These are phyloP conservation scores for Scutellaria minor DNA, from an alignment of 257 asterid genomes.

Conservation along the genomic window DNA sequence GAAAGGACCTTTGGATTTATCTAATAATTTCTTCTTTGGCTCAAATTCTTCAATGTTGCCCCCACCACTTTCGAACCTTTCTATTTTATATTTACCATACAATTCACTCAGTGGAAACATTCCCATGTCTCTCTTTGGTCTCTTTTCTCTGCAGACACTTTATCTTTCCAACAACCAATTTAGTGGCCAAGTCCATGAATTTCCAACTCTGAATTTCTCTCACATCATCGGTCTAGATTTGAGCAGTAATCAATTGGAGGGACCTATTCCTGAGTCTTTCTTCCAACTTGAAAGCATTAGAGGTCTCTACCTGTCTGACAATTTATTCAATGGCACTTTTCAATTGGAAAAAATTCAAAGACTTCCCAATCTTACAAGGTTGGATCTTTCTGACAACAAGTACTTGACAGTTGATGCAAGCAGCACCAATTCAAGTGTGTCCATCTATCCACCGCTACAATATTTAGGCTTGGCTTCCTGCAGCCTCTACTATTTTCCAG, in stretches of 20 bases:
- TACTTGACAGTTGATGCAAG: conserved; percentile 32
- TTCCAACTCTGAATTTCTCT: conserved; percentile 4
- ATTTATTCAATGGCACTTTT: conserved; percentile 35
- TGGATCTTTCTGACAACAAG: conserved; percentile 50
- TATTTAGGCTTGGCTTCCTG: conserved; percentile 39
- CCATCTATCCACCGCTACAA: conserved; percentile 8
- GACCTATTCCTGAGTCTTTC: conserved; percentile 33
- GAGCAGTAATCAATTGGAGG: conserved; percentile 33
- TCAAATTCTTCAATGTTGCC: conserved; percentile 28
- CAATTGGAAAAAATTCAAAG: conserved; percentile 24
- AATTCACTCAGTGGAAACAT: conserved; percentile 41
- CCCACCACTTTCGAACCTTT: conserved; percentile 35
- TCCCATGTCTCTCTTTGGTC: conserved; percentile 38
- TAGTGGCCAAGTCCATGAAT: conserved; percentile 35
- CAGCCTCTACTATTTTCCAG: background rate
- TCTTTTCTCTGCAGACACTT: conserved; percentile 37
- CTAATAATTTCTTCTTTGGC: too few relatives aligned
- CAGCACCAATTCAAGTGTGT: conserved; percentile 14
- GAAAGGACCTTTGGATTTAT: conserved; percentile 32
- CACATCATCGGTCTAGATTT: conserved; percentile 27
- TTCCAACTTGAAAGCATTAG: conserved; percentile 27
- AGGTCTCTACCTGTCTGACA: conserved; percentile 32
- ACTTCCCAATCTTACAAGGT: conserved; percentile 30
- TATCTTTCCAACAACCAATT: conserved; percentile 36
- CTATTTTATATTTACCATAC: conserved; percentile 18